These are phyloP conservation scores for Aspergillus tubingensis DNA, from an alignment of 2,329 filamentous ascomycete species.

Conservation along the genomic window DNA sequence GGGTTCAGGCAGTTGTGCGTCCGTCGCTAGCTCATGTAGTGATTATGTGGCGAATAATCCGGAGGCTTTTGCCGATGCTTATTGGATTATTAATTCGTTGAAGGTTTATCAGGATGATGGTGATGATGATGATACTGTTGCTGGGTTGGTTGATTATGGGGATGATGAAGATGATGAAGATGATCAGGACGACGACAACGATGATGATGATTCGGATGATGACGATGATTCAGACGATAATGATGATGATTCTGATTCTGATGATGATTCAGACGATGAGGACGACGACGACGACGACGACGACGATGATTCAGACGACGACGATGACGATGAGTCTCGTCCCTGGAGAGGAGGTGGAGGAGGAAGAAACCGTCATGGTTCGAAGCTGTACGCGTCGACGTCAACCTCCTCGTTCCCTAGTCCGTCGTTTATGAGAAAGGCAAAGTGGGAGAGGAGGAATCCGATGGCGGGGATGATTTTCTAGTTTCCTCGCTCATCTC, in stretches of 20 bases:
- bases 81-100: slow-evolving; percentile 74
- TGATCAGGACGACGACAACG: too few relatives aligned
- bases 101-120: slow-evolving; percentile 58
- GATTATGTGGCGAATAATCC: slow-evolving; percentile 74
- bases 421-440: background rate
- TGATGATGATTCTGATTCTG: too few relatives aligned
- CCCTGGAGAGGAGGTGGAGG: too few relatives aligned
- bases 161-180: too few relatives aligned
- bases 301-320: too few relatives aligned
- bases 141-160: background rate
- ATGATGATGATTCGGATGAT: too few relatives aligned
- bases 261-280: too few relatives aligned
- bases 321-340: too few relatives aligned
- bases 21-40: slow-evolving; percentile 65
- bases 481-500: background rate
- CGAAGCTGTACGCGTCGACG: too few relatives aligned
- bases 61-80: slow-evolving; percentile 68
- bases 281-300: too few relatives aligned
- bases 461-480: background rate
- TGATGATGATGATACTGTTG: background rate
- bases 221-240: too few relatives aligned
- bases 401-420: background rate
- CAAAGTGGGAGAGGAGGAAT: background rate
- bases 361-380: too few relatives aligned
- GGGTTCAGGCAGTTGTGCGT: slow-evolving; percentile 60